phyloP scores from a whole-genome alignment of 2,329 filamentous ascomycete species.

The Cordyceps sp. region DNA sequence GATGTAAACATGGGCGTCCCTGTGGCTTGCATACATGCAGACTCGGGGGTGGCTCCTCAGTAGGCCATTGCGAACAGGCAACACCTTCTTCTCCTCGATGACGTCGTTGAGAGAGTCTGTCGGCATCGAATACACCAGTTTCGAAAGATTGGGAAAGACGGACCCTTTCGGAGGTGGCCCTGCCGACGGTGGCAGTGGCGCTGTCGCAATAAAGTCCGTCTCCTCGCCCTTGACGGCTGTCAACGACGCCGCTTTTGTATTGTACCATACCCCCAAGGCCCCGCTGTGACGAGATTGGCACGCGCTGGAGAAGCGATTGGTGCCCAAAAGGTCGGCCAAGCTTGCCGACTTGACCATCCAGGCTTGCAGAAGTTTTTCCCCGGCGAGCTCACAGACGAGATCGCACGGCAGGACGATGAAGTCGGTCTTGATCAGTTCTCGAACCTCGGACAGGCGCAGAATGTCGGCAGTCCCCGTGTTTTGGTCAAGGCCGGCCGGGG shows the following conservation, averaged over 20 bases:
- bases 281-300: conserved; percentile 40
- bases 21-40: conserved; percentile 66
- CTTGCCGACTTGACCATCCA: conserved; percentile 80
- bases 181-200: conserved; percentile 44
- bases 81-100: conserved; percentile 54
- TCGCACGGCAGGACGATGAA: conserved; percentile 90
- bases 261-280: conserved; percentile 80
- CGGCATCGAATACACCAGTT: conserved; percentile 70
- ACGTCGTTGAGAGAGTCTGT: conserved; percentile 80
- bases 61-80: conserved; percentile 61
- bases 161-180: conserved; percentile 32
- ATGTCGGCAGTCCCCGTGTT: conserved; percentile 84
- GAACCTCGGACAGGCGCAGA: conserved; percentile 68
- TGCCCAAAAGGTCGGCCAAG: conserved; percentile 42
- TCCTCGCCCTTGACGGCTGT: conserved; percentile 75
- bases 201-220: conserved; percentile 77
- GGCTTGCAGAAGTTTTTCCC: conserved; percentile 66
- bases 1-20: conserved; percentile 89
- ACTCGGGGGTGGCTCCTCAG: conserved; percentile 59
- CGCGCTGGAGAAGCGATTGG: conserved; percentile 21
- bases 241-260: conserved; percentile 56
- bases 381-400: conserved; percentile 75
- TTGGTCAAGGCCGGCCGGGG: conserved; percentile 59
- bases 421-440: conserved; percentile 61
- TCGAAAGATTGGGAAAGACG: conserved; percentile 52